Evolutionary conservation across 495 filamentous ascomycete genomes (phyloP).

Genomic region (Hypoxylon lienhwacheense): DNA sequence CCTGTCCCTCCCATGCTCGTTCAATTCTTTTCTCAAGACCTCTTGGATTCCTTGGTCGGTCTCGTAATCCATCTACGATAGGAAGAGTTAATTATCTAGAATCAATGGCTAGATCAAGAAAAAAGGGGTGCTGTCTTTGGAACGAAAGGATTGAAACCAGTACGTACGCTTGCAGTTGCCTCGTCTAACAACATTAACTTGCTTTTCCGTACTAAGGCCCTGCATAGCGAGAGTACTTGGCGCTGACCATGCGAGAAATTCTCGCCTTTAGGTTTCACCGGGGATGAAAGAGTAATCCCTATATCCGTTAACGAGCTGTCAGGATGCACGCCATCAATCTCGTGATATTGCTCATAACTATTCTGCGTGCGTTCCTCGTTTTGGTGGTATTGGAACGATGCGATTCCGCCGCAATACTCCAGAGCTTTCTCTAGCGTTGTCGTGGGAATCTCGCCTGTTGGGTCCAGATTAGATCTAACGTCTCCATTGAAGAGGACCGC

Average conservation of each 20-base stretch:
- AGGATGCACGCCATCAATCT: slow-evolving; percentile 27
- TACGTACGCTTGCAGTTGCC: slow-evolving; percentile 53
- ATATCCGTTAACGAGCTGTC: slow-evolving; percentile 22
- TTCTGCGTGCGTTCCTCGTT: slow-evolving; percentile 32
- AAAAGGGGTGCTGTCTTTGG: neutral
- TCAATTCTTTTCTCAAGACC: slow-evolving; percentile 47
- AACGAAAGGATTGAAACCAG: neutral
- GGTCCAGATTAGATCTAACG: slow-evolving; percentile 54
- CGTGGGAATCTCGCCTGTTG: slow-evolving; percentile 47
- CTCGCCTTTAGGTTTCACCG: slow-evolving; percentile 54
- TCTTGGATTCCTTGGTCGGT: slow-evolving; percentile 57
- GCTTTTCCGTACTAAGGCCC: slow-evolving; percentile 56
- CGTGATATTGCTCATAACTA: slow-evolving; percentile 27
- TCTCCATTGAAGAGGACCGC: slow-evolving; percentile 57
- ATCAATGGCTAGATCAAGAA: neutral
- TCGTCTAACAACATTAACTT: slow-evolving; percentile 61
- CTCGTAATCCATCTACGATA: slow-evolving; percentile 52
- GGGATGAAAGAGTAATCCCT: slow-evolving; percentile 45
- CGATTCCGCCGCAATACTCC: slow-evolving; percentile 47
- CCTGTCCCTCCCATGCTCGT: slow-evolving; percentile 43
- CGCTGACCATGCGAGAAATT: slow-evolving; percentile 61
- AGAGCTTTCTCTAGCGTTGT: slow-evolving; percentile 48
- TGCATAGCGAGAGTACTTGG: slow-evolving; percentile 60
- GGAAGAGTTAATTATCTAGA: neutral
- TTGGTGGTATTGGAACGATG: slow-evolving; percentile 49